These are phyloP conservation scores for Phytophthora vignae DNA, from an alignment of 352 stramenopile species.

Conservation along the genomic window DNA sequence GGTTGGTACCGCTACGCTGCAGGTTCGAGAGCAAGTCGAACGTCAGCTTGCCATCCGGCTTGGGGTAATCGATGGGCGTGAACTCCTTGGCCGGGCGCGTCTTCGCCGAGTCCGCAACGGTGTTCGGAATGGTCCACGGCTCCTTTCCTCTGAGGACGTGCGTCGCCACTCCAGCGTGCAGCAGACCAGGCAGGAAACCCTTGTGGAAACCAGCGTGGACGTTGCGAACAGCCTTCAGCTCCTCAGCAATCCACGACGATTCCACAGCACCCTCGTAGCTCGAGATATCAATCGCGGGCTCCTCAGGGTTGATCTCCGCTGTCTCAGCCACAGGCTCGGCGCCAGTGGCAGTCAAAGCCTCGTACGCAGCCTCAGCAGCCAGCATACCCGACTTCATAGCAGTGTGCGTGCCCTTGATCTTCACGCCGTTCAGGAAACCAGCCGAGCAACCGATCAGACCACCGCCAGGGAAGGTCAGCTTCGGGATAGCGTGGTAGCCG, in stretches of 20 bases:
- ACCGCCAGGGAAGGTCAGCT: slow-evolving; percentile 98
- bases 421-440: slow-evolving; percentile 98
- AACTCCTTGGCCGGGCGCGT: slow-evolving; percentile 93
- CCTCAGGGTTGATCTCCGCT: slow-evolving; percentile 76
- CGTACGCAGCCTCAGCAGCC: slow-evolving; percentile 96
- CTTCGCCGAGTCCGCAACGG: slow-evolving; percentile 90
- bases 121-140: slow-evolving; percentile 95
- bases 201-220: slow-evolving; percentile 97
- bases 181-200: slow-evolving; percentile 92
- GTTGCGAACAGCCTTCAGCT: slow-evolving; percentile 98
- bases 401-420: slow-evolving; percentile 99
- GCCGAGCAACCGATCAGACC: slow-evolving; percentile 97
- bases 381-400: slow-evolving; percentile 99
- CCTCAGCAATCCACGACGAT: slow-evolving; percentile 96
- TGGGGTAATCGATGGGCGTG: slow-evolving; percentile 95
- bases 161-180: slow-evolving; percentile 94
- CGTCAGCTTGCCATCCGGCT: slow-evolving; percentile 96
- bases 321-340: slow-evolving; percentile 71
- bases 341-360: slow-evolving; percentile 71
- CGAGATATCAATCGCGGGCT: slow-evolving; percentile 70
- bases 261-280: slow-evolving; percentile 92
- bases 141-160: slow-evolving; percentile 96
- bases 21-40: slow-evolving; percentile 99
- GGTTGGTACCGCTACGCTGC: slow-evolving; percentile 97
- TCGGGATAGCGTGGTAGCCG: slow-evolving; percentile 98